phyloP scores from a whole-genome alignment of 1,284 basidiomycete genomes.

The Volvariella surrecta region DNA sequence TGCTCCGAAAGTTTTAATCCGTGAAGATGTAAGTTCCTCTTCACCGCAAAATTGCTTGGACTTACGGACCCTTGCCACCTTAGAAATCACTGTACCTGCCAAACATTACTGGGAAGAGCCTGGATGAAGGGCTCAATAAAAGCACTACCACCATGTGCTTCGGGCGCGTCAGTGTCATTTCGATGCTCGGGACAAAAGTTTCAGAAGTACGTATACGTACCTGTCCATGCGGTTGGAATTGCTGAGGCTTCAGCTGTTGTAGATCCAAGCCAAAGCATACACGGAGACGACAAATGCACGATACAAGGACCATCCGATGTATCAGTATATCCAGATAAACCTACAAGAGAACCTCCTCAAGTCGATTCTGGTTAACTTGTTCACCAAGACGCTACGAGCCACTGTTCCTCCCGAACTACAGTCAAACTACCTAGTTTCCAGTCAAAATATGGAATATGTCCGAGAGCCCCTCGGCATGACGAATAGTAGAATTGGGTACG shows the following conservation, averaged over 20 bases:
- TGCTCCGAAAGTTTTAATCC: constrained; percentile 82
- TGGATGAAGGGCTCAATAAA: constrained; percentile 44
- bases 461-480: constrained; percentile 79
- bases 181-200: constrained; percentile 77
- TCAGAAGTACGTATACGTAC: constrained; percentile 57
- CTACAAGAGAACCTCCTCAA: constrained; percentile 87
- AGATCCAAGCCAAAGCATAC: constrained; percentile 83
- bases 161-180: constrained; percentile 73
- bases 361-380: constrained; percentile 80
- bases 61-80: background rate
- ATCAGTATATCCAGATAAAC: constrained; percentile 80
- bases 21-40: constrained; percentile 67
- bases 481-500: constrained; percentile 90
- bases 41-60: background rate
- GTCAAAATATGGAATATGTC: constrained; percentile 73
- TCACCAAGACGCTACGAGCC: constrained; percentile 65
- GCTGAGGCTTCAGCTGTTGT: constrained; percentile 8
- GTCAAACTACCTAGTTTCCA: constrained; percentile 73
- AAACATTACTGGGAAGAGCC: constrained; percentile 70
- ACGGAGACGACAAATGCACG: constrained; percentile 53
- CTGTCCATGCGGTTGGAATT: constrained; percentile 3
- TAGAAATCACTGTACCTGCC: constrained; percentile 91
- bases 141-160: constrained; percentile 77
- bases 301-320: constrained; percentile 56
- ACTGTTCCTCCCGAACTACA: constrained; percentile 62